Conservation (phyloP, 495 filamentous ascomycete genomes). For the Neurospora sp. region DNA sequence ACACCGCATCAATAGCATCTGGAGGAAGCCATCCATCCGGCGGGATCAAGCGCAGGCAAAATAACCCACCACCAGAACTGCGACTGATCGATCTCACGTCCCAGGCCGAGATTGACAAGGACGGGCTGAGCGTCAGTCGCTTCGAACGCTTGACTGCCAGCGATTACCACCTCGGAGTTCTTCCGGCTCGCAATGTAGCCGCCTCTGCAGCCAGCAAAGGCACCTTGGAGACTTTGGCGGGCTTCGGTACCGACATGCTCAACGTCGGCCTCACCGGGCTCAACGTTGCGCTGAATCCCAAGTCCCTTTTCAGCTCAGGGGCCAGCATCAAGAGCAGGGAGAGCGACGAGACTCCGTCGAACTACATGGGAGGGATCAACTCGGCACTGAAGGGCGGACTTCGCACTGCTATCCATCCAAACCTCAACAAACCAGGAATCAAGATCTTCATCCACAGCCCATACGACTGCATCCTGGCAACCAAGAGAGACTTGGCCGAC, state of each 20-base stretch:
- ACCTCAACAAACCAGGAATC: slow-evolving; percentile 53
- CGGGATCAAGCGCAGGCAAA: slow-evolving; percentile 55
- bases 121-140: slow-evolving; percentile 71
- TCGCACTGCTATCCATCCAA: slow-evolving; percentile 31
- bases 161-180: slow-evolving; percentile 81
- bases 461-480: slow-evolving; percentile 83
- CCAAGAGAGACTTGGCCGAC: slow-evolving; percentile 74
- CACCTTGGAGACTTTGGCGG: slow-evolving; percentile 54
- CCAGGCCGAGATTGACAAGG: slow-evolving; percentile 65
- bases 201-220: slow-evolving; percentile 56
- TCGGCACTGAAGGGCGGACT: slow-evolving; percentile 9
- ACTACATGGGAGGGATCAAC: slow-evolving; percentile 2
- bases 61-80: slow-evolving; percentile 75
- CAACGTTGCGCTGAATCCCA: slow-evolving; percentile 77
- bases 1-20: slow-evolving; percentile 28
- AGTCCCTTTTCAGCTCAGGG: slow-evolving; percentile 74
- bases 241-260: slow-evolving; percentile 53
- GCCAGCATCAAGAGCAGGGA: slow-evolving; percentile 69
- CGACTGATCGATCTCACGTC: slow-evolving; percentile 80
- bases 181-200: slow-evolving; percentile 60
- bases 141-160: slow-evolving; percentile 78
- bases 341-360: slow-evolving; percentile 37
- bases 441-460: slow-evolving; percentile 96
- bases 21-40: slow-evolving; percentile 43
- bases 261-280: slow-evolving; percentile 48